A percentile compares a stretch with the other conserved stretches of the same genome.
Evolutionary conservation across 495 filamentous ascomycete genomes (phyloP).

Genomic region (Beverwykella pulmonaria): DNA sequence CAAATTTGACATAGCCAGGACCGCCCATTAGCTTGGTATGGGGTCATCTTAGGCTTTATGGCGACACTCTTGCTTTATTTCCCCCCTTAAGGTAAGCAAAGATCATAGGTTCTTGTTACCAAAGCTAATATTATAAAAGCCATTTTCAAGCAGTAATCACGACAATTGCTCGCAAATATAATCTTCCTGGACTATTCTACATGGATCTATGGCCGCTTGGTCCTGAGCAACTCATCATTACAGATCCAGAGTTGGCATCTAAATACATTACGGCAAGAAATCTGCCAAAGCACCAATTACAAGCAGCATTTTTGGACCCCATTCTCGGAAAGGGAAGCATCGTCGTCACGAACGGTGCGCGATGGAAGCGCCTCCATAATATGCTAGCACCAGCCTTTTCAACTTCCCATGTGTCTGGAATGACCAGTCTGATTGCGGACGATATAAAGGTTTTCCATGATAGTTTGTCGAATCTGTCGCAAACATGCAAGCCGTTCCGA

Average conservation of each 20-base stretch:
- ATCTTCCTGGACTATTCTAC: slow-evolving; percentile 26
- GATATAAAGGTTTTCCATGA: slow-evolving; percentile 24
- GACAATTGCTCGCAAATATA: slow-evolving; percentile 20
- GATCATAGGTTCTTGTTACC: too few species aligned
- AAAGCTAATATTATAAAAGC: too few species aligned
- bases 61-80: too few species aligned
- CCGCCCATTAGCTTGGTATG: too few species aligned
- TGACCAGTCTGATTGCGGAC: slow-evolving; percentile 23
- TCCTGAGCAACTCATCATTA: slow-evolving; percentile 18
- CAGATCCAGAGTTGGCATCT: slow-evolving; percentile 25
- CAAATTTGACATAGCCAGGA: too few species aligned
- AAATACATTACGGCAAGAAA: slow-evolving; percentile 4
- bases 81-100: too few species aligned
- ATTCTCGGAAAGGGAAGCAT: slow-evolving; percentile 25
- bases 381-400: slow-evolving; percentile 34
- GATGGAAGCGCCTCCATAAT: slow-evolving; percentile 30
- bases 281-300: slow-evolving; percentile 18
- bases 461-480: slow-evolving; percentile 12
- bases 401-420: slow-evolving; percentile 3
- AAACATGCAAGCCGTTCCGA: slow-evolving; percentile 17
- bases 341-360: slow-evolving; percentile 8
- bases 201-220: slow-evolving; percentile 33
- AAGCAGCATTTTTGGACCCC: slow-evolving; percentile 2
- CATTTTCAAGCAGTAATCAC: slow-evolving; percentile 17
- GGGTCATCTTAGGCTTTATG: too few species aligned